Conservation (phyloP, 257 asterid species). For the Plectranthus barbatus region DNA sequence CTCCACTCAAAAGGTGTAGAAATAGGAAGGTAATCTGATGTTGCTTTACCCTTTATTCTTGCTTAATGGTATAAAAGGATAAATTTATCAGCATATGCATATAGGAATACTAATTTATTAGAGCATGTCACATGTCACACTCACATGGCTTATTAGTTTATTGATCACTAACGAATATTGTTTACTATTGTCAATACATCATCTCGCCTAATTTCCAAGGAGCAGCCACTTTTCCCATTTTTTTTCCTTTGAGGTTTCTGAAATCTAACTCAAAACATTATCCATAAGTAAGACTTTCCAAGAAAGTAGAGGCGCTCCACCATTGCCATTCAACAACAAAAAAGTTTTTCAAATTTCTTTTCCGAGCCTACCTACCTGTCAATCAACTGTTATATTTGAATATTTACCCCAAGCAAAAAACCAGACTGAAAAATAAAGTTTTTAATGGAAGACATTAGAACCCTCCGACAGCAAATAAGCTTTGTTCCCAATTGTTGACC, state of each 20-base stretch:
- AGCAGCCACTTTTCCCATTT: background rate
- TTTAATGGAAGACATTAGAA: background rate
- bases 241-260: too few species aligned
- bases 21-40: conserved; percentile 13
- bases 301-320: background rate
- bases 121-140: background rate
- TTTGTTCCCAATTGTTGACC: conserved; percentile 1
- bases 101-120: conserved; percentile 13
- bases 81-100: conserved; percentile 7
- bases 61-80: conserved; percentile 11
- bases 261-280: background rate
- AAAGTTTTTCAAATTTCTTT: too few species aligned
- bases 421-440: background rate
- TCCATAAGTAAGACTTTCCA: background rate
- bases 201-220: background rate
- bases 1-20: background rate
- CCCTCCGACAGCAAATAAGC: background rate
- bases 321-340: background rate
- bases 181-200: background rate
- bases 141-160: background rate
- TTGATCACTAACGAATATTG: background rate
- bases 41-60: conserved; percentile 22
- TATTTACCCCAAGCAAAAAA: background rate
- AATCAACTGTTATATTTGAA: too few species aligned
- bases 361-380: too few species aligned